Percentiles rank a stretch among this genome's conserved stretches.
phyloP scores from a whole-genome alignment of 495 filamentous ascomycete species.

The Saxispiralis lemnorum region DNA sequence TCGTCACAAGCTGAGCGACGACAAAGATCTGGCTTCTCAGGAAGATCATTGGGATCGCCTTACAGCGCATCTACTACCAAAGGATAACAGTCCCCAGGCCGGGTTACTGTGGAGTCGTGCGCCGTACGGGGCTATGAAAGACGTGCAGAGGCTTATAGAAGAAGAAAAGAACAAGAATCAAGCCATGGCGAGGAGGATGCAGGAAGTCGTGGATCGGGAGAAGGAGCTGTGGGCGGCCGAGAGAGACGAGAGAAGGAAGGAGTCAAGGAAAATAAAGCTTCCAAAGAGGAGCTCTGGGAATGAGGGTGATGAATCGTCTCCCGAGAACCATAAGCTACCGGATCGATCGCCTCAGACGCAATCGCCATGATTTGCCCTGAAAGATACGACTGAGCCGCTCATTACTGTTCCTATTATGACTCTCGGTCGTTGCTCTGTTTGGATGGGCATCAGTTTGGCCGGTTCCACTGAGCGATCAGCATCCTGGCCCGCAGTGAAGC shows the following conservation, averaged over 20 bases:
- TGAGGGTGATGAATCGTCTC: background rate
- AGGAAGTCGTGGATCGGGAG: slow-evolving; percentile 32
- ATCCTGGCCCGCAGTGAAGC: too few relatives aligned
- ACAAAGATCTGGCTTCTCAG: slow-evolving; percentile 28
- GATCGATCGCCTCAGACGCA: too few relatives aligned
- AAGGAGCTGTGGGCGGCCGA: slow-evolving; percentile 28
- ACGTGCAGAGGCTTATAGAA: slow-evolving; percentile 8
- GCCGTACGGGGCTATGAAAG: slow-evolving; percentile 1
- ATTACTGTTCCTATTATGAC: too few relatives aligned
- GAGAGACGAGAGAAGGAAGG: slow-evolving; percentile 12
- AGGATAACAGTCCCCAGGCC: too few relatives aligned
- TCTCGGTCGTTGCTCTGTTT: too few relatives aligned
- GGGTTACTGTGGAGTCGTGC: slow-evolving; percentile 10
- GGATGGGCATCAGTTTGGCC: too few relatives aligned
- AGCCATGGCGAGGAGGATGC: slow-evolving; percentile 29
- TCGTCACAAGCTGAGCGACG: slow-evolving; percentile 19
- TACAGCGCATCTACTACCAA: too few relatives aligned
- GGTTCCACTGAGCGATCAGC: too few relatives aligned
- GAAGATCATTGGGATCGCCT: slow-evolving; percentile 42
- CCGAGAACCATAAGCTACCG: too few relatives aligned
- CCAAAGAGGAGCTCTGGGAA: too few relatives aligned
- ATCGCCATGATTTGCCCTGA: too few relatives aligned
- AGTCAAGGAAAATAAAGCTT: background rate
- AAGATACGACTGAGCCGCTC: too few relatives aligned
- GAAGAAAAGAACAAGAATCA: slow-evolving; percentile 17